Conservation (phyloP, 495 filamentous ascomycete species). For the Aspergillus cristatus region DNA sequence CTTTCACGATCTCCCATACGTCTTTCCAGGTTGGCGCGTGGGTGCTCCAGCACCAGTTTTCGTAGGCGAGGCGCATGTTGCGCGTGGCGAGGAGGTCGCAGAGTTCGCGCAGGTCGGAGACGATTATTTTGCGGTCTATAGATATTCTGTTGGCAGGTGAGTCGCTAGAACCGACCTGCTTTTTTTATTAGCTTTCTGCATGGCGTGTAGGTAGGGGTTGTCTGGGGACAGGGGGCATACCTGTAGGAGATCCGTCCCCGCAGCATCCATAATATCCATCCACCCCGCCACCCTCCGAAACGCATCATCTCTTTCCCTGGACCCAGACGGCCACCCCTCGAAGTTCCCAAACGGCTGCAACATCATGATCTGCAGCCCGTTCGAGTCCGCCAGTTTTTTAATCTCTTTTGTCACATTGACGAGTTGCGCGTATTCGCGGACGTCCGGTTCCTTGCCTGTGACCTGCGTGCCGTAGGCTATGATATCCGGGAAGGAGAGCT, state of each 20-base stretch:
- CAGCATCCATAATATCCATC: slow-evolving; percentile 64
- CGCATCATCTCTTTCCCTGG: slow-evolving; percentile 51
- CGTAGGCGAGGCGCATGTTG: slow-evolving; percentile 58
- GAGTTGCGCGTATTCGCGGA: slow-evolving; percentile 40
- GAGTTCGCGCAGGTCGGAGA: slow-evolving; percentile 53
- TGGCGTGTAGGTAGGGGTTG: no score
- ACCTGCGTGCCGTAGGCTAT: slow-evolving; percentile 47
- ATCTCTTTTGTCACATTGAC: slow-evolving; percentile 42
- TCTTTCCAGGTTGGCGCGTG: slow-evolving; percentile 59
- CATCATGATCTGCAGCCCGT: slow-evolving; percentile 55
- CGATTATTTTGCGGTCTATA: slow-evolving; percentile 37
- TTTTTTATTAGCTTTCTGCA: no score
- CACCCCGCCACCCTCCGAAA: slow-evolving; percentile 57
- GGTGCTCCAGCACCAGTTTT: slow-evolving; percentile 82
- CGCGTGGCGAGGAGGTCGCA: slow-evolving; percentile 51
- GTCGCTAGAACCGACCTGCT: slow-evolving; percentile 62
- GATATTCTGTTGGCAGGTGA: slow-evolving; percentile 42
- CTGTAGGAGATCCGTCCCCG: slow-evolving; percentile 67
- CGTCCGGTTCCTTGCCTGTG: no score
- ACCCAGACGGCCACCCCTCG: slow-evolving; percentile 61
- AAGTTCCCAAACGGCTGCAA: slow-evolving; percentile 75
- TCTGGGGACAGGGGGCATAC: slow-evolving; percentile 31
- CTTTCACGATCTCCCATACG: slow-evolving; percentile 57
- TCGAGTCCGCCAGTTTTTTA: slow-evolving; percentile 39
- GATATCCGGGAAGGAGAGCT: slow-evolving; percentile 72